Evolutionary conservation across 768 basidiomycete species (phyloP).

Genomic region (Suillus occidentalis): DNA sequence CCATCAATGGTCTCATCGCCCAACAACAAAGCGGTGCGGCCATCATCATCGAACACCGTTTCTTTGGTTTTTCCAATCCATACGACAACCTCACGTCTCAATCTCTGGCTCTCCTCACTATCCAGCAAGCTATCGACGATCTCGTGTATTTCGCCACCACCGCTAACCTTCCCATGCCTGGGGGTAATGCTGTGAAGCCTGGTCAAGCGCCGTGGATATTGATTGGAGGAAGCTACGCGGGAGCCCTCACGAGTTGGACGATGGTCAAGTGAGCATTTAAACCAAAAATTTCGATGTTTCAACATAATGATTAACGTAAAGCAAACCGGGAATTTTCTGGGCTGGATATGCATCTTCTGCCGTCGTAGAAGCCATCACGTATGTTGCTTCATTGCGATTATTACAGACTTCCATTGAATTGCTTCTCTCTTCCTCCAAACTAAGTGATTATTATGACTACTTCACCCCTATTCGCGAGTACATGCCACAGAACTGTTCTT

Average conservation of each 20-base stretch:
- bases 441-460: conserved; percentile 36
- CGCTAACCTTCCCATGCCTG: conserved; percentile 65
- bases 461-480: conserved; percentile 68
- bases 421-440: neutral
- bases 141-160: conserved; percentile 68
- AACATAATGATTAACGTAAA: conserved; percentile 3
- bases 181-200: conserved; percentile 59
- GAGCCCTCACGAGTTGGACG: conserved; percentile 57
- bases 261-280: conserved; percentile 77
- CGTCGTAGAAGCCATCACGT: conserved; percentile 45
- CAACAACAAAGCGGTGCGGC: conserved; percentile 47
- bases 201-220: conserved; percentile 44
- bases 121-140: conserved; percentile 76
- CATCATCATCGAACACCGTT: conserved; percentile 70
- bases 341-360: conserved; percentile 47
- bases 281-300: too few species aligned
- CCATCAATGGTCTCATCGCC: conserved; percentile 51
- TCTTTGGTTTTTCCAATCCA: conserved; percentile 77
- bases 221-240: conserved; percentile 44
- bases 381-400: conserved; percentile 37
- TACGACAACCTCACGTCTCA: conserved; percentile 54
- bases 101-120: conserved; percentile 60
- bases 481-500: conserved; percentile 74
- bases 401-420: neutral
- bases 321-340: conserved; percentile 40